Percentiles rank a stretch among this genome's conserved stretches.
phyloP scores from a whole-genome alignment of 140 eudicot genomes.

The Anethum foeniculum region DNA sequence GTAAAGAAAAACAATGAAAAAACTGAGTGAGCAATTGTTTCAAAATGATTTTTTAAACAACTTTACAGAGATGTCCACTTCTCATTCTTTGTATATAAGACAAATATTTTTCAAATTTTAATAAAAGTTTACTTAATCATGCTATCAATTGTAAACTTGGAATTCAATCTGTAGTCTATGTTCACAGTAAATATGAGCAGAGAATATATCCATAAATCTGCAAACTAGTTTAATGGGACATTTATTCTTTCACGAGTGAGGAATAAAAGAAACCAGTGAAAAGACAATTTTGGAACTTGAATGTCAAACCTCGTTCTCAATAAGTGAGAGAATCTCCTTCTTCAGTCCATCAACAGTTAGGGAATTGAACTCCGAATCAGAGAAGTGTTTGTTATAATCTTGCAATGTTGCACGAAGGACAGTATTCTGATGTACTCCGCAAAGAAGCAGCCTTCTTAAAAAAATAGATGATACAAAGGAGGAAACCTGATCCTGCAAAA shows the following conservation, averaged over 20 bases:
- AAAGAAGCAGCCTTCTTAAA: constrained; percentile 68
- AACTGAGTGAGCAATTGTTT: background rate
- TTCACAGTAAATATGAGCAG: background rate
- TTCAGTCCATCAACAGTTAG: constrained; percentile 71
- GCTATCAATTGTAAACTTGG: background rate
- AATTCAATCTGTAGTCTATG: background rate
- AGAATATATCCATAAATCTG: background rate
- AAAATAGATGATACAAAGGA: constrained; percentile 68
- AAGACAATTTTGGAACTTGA: background rate
- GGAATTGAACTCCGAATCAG: constrained; percentile 70
- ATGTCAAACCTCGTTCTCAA: constrained; percentile 68
- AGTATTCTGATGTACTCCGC: constrained; percentile 59
- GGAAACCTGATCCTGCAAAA: constrained; percentile 67
- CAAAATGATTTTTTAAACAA: background rate
- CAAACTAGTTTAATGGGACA: background rate
- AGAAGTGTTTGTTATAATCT: constrained; percentile 69
- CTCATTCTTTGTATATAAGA: background rate
- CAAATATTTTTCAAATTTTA: background rate
- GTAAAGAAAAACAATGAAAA: background rate
- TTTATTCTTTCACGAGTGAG: background rate
- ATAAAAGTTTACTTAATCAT: background rate
- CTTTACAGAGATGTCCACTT: background rate
- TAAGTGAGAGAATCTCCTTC: constrained; percentile 63
- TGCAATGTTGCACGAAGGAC: constrained; percentile 62
- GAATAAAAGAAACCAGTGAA: background rate